Evolutionary conservation across 129 eudicot species (phyloP), one percentile per base, ranked within the genome.

Genomic region (Flaveria linearis): DNA sequence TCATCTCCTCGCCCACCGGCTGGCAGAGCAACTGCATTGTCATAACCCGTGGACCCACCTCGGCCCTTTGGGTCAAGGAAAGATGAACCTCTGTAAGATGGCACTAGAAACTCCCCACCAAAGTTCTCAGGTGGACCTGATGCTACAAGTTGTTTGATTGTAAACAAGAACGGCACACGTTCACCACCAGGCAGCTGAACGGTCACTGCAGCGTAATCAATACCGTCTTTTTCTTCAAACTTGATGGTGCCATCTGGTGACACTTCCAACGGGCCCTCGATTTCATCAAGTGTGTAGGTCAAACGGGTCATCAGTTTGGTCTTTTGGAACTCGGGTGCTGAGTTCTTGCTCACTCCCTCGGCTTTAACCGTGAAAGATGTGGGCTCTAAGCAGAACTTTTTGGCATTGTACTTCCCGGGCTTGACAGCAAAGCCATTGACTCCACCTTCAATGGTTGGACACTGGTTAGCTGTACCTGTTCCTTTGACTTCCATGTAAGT

Each of bases 51-150:
- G 33, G 96, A 90, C 0, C 94, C 98, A 84, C 96, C 98, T 72
- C 97, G 76, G 43, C 98, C 98, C 89, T 93, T 93, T 77, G 98
- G 98, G 98, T 93, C 98, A 17, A 90, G 88, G 86, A 93, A 93
- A 0, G 98, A 93, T n/a, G 98, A 93, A 8, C 98, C 98, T 60
- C 98, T 81, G 92, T 93, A 93, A 1, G 97, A 90, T 1, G 98
- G 98, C 68, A 93, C 98, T 4, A 93, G 85, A 76, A 87, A 93
- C 2, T 90, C 91, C 10, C 98, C 98, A 9, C 85, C 69, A 57
- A 93, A 93, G 83, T 79, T 78, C 1, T 90, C 92, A 3, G 98
- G 98, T 57, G 88, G 87, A 13, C 98, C 98, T 3, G 98, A 83
- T 20, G 98, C 98, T 9, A 93, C 97, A 4, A 93, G 91, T 57